Evolutionary conservation across 2,329 filamentous ascomycete species (phyloP).

Genomic region (Pestalotiopsis sp.): DNA sequence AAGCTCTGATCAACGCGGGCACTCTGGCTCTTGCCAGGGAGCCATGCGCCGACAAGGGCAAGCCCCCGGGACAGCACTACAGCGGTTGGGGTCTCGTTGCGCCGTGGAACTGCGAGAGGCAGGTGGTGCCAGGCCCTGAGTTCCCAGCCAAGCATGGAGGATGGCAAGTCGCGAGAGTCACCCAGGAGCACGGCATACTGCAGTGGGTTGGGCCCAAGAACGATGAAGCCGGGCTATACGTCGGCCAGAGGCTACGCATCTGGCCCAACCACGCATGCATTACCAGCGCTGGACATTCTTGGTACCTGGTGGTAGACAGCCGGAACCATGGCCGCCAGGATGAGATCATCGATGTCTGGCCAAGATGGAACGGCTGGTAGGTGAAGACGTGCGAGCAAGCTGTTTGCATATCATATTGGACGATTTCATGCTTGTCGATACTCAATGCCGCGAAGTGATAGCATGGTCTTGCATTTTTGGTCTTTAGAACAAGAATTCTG

Average conservation of each 20-base stretch:
- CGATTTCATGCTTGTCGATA: too few relatives aligned
- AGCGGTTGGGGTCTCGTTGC: slow-evolving; percentile 70
- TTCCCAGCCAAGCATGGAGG: slow-evolving; percentile 45
- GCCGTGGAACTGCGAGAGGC: slow-evolving; percentile 50
- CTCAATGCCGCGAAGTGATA: too few relatives aligned
- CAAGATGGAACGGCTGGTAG: slow-evolving; percentile 67
- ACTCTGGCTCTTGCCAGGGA: slow-evolving; percentile 72
- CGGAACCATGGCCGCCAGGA: slow-evolving; percentile 53
- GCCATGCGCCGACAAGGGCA: slow-evolving; percentile 58
- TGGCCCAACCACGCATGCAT: slow-evolving; percentile 86
- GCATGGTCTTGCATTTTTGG: too few relatives aligned
- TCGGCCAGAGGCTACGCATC: slow-evolving; percentile 69
- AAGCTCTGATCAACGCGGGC: slow-evolving; percentile 71
- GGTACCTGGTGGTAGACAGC: slow-evolving; percentile 75
- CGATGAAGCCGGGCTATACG: slow-evolving; percentile 46
- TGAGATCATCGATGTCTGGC: slow-evolving; percentile 75
- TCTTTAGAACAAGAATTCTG: too few relatives aligned
- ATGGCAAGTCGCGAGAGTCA: slow-evolving; percentile 72
- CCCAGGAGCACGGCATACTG: slow-evolving; percentile 78
- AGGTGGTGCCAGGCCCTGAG: slow-evolving; percentile 39
- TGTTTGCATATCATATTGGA: background rate
- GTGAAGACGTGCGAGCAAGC: slow-evolving; percentile 36
- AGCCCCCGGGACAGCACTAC: slow-evolving; percentile 49
- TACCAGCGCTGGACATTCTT: slow-evolving; percentile 69
- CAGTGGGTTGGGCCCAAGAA: slow-evolving; percentile 54